Percentiles rank a stretch among this genome's conserved stretches.
Conservation (phyloP, 192 early-diverging fungal species). For the Podila clonocystis region DNA sequence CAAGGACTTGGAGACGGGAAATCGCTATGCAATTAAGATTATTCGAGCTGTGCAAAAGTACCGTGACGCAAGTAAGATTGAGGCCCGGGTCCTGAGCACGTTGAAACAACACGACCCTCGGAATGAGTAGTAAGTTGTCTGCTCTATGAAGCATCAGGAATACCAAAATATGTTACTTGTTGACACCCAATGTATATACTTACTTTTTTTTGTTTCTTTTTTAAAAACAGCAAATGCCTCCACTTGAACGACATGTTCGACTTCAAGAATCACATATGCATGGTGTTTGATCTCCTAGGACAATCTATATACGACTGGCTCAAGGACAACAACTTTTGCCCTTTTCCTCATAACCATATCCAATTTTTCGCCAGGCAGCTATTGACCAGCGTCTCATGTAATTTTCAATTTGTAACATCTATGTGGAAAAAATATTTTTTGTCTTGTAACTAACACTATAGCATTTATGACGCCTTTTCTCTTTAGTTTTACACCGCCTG, state of each 20-base stretch:
- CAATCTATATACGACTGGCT: conserved; percentile 94
- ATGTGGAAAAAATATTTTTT: background rate
- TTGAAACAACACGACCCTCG: conserved; percentile 84
- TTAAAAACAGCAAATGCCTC: conserved; percentile 80
- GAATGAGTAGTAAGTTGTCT: conserved; percentile 72
- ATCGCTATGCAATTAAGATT: conserved; percentile 89
- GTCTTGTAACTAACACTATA: background rate
- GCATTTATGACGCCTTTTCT: background rate
- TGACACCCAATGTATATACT: background rate
- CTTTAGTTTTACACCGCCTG: conserved; percentile 81
- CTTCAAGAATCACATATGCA: conserved; percentile 93
- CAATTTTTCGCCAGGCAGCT: conserved; percentile 88
- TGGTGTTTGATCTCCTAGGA: conserved; percentile 95
- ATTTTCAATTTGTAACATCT: background rate
- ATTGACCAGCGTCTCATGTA: conserved; percentile 83
- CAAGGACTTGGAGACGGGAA: conserved; percentile 67
- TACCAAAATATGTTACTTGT: too few species aligned
- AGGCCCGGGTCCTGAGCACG: conserved; percentile 85
- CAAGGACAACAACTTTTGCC: conserved; percentile 90
- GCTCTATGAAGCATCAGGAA: background rate
- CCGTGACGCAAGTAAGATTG: conserved; percentile 89
- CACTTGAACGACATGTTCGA: conserved; percentile 88
- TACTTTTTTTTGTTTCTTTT: background rate
- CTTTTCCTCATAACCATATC: conserved; percentile 90
- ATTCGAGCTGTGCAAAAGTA: conserved; percentile 96